Base-by-base conservation (phyloP, 495 filamentous ascomycete species). In the Lasiosphaeris hirsuta region DNA sequence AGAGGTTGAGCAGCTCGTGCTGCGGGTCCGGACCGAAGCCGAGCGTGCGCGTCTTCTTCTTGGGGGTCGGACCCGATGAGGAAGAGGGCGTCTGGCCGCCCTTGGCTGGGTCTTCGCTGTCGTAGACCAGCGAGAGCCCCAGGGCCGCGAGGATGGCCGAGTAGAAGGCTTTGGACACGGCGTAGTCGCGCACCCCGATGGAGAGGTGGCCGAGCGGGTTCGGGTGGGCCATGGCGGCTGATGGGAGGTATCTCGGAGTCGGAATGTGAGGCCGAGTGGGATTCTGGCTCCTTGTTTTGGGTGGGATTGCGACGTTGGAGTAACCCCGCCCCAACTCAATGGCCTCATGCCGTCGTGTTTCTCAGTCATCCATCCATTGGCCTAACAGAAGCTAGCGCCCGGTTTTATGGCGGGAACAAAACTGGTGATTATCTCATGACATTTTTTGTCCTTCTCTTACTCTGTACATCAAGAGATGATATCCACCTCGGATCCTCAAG, bases 181-280 rank as follows among this genome's bases (percentile, higher is more conserved):
- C 19, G 58, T 67, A 67, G 44, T 63, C 48, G 30, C 57, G 59
- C 7, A 71, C 63, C 30, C 65, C 62, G 59, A 75, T 59, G 4
- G 70, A 72, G 52, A 75, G 57, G 57, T 75, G 71, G 34, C 67
- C 62, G 4, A 75, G 66, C 55, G 56, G 64, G 63, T 54, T 56
- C 59, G 37, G 37, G 51, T 54, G 51, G 51, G 19, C 17, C 37
- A 42, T 44, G 5, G 5, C 5, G 23, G 2, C 5, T 30, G 23
- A 30, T 30, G 23, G 5, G 23, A 5, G n/a, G n/a, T n/a, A n/a
- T n/a, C n/a, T n/a, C n/a, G n/a, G 23, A 5, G 23, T 30, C 5
- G 23, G 5, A 5, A 30, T 2, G 23, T 30, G 23, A 30, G 23
- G 23, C 23, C 23, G 23, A 2, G 23, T 2, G 23, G 5, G 23